Evolutionary conservation across 139 green algal genomes (phyloP).

Genomic region (Chlorella sorokiniana): DNA sequence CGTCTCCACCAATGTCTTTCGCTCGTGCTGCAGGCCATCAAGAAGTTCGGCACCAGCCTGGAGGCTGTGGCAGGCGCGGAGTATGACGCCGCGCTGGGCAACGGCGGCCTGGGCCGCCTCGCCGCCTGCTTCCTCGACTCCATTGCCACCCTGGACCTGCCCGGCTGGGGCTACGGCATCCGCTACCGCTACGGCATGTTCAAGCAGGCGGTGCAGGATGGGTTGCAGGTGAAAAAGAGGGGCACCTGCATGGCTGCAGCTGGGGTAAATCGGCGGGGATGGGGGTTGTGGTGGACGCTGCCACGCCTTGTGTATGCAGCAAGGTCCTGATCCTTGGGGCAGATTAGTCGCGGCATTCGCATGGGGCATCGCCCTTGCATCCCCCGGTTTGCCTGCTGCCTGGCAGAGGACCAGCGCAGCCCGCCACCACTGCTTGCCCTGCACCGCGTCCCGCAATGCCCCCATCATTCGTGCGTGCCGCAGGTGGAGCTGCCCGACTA

Average conservation of each 20-base stretch:
- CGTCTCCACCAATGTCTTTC: not conserved
- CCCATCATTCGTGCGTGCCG: constrained; percentile 7
- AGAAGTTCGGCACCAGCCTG: constrained; percentile 42
- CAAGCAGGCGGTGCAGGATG: constrained; percentile 64
- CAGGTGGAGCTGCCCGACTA: constrained; percentile 94
- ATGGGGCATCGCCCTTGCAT: too few species aligned
- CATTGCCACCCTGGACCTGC: constrained; percentile 96
- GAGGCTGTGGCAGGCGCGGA: constrained; percentile 56
- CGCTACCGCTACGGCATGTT: constrained; percentile 99
- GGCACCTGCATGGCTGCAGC: not conserved
- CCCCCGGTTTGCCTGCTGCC: too few species aligned
- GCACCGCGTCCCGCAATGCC: too few species aligned
- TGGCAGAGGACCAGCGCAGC: too few species aligned
- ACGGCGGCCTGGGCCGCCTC: constrained; percentile 96
- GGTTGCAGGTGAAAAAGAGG: constrained; percentile 29
- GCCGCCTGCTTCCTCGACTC: constrained; percentile 99
- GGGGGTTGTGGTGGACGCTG: too few species aligned
- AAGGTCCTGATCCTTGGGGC: too few species aligned
- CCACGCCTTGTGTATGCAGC: too few species aligned
- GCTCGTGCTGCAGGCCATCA: constrained; percentile 20
- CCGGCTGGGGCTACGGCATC: constrained; percentile 97
- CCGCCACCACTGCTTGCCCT: too few species aligned
- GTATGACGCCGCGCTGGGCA: constrained; percentile 93
- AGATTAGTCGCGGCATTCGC: too few species aligned
- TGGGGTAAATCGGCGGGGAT: too few species aligned